Conservation (phyloP, 495 filamentous ascomycete genomes). For the Podospora pseudopauciseta region DNA sequence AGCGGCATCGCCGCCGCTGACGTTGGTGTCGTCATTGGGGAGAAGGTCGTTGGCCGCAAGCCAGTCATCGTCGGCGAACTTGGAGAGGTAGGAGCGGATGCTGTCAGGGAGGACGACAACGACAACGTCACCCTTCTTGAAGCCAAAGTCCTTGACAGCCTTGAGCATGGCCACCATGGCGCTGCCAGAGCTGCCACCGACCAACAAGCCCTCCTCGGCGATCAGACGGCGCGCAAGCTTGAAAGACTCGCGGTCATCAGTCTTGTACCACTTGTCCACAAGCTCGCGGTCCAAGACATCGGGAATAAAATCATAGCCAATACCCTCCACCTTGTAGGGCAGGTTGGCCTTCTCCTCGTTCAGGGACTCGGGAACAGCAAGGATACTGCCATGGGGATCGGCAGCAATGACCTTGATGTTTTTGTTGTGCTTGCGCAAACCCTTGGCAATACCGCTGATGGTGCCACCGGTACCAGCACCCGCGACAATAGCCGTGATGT, state of each 20-base stretch:
- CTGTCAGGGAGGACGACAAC: conserved; percentile 93
- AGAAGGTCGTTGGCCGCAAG: conserved; percentile 90
- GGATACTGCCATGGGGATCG: conserved; percentile 83
- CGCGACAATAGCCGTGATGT: conserved; percentile 80
- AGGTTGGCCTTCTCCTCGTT: conserved; percentile 77
- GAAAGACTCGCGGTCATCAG: conserved; percentile 88
- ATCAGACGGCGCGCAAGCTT: conserved; percentile 83
- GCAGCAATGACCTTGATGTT: conserved; percentile 83
- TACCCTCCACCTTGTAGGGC: conserved; percentile 96
- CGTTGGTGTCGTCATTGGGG: conserved; percentile 41
- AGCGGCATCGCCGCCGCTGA: conserved; percentile 36
- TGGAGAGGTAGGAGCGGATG: conserved; percentile 96
- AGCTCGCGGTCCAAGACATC: conserved; percentile 78
- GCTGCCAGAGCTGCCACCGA: conserved; percentile 91
- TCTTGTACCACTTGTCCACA: conserved; percentile 98
- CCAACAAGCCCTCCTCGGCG: conserved; percentile 88
- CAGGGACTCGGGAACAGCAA: conserved; percentile 72
- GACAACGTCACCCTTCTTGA: conserved; percentile 74
- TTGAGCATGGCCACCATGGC: conserved; percentile 82
- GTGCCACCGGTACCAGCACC: conserved; percentile 96
- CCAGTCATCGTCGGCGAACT: conserved; percentile 99
- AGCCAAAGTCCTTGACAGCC: conserved; percentile 68
- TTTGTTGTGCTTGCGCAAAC: conserved; percentile 80
- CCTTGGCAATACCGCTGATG: conserved; percentile 83
- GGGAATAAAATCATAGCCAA: conserved; percentile 97